Evolutionary conservation across 768 basidiomycete species (phyloP).

Genomic region (Coprinopsis cinerea): DNA sequence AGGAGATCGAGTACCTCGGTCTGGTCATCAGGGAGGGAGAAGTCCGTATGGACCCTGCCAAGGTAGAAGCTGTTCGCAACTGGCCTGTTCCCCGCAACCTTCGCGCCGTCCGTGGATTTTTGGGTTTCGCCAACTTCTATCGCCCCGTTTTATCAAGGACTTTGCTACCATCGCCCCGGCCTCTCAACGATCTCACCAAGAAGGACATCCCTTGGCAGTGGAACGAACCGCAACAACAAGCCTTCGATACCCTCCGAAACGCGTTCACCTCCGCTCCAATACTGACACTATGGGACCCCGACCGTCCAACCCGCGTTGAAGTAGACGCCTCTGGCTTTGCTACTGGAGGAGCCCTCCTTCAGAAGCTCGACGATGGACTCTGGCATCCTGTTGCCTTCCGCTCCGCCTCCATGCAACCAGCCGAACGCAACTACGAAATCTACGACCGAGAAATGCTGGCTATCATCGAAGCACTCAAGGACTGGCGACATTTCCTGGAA

Average conservation of each 20-base stretch:
- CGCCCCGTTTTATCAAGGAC: conserved; percentile 30
- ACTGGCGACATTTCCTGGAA: too few species aligned
- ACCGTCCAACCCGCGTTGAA: conserved; percentile 4
- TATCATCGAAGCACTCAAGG: too few species aligned
- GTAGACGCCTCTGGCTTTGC: neutral
- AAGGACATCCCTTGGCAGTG: conserved; percentile 22
- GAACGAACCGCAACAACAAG: too few species aligned
- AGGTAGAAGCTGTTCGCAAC: too few species aligned
- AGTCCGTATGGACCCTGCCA: too few species aligned
- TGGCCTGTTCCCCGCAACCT: neutral
- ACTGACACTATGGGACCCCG: neutral
- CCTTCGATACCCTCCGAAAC: conserved; percentile 23
- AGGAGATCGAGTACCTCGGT: too few species aligned
- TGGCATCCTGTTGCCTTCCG: too few species aligned
- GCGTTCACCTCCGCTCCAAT: conserved; percentile 1
- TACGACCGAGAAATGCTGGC: too few species aligned
- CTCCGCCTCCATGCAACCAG: too few species aligned
- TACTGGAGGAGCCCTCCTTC: conserved; percentile 10
- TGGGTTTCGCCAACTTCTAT: conserved; percentile 44
- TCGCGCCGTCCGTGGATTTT: conserved; percentile 32
- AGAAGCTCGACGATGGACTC: conserved; percentile 2
- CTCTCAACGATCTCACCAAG: conserved; percentile 20
- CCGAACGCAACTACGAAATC: too few species aligned
- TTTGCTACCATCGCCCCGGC: conserved; percentile 27
- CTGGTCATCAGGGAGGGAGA: too few species aligned